Conservation (phyloP, 1,284 basidiomycete species). For the Clitocybe nebularis region DNA sequence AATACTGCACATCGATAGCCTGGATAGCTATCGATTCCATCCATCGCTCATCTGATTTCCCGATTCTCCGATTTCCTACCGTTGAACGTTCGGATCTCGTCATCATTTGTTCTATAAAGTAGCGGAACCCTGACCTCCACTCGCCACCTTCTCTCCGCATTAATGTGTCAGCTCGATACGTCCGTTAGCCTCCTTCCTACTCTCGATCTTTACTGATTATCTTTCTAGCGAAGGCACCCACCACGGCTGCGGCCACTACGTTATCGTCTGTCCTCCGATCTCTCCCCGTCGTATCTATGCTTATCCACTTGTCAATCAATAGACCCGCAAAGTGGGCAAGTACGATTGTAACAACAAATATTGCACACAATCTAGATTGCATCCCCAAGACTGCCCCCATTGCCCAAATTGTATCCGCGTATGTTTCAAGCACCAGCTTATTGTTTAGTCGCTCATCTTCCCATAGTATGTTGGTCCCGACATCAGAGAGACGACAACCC, state of each 20-base stretch:
- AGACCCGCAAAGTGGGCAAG: constrained; percentile 59
- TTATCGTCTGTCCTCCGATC: constrained; percentile 29
- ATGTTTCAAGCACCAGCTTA: constrained; percentile 16
- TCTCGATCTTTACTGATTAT: constrained; percentile 18
- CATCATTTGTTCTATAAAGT: too few species aligned
- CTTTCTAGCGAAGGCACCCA: constrained; percentile 65
- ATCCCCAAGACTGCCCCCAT: constrained; percentile 46
- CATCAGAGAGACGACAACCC: constrained; percentile 52
- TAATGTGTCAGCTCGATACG: constrained; percentile 75
- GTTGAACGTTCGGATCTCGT: constrained; percentile 6
- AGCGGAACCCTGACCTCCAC: too few species aligned
- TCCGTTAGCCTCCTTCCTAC: constrained; percentile 33
- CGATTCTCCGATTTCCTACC: too few species aligned
- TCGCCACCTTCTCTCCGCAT: too few species aligned
- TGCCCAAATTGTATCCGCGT: constrained; percentile 55
- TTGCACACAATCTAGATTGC: constrained; percentile 55
- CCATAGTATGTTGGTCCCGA: constrained; percentile 68
- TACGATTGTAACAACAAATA: constrained; percentile 57
- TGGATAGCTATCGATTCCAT: too few species aligned
- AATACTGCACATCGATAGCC: too few species aligned
- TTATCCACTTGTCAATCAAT: constrained; percentile 13
- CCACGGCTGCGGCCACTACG: constrained; percentile 69
- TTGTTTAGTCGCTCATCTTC: constrained; percentile 11
- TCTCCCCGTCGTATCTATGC: constrained; percentile 20
- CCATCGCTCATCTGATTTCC: too few species aligned